Percentiles rank a stretch among this genome's conserved stretches.
These are phyloP conservation scores for Globisporangium polare DNA, from an alignment of 352 stramenopile species.

Conservation along the genomic window DNA sequence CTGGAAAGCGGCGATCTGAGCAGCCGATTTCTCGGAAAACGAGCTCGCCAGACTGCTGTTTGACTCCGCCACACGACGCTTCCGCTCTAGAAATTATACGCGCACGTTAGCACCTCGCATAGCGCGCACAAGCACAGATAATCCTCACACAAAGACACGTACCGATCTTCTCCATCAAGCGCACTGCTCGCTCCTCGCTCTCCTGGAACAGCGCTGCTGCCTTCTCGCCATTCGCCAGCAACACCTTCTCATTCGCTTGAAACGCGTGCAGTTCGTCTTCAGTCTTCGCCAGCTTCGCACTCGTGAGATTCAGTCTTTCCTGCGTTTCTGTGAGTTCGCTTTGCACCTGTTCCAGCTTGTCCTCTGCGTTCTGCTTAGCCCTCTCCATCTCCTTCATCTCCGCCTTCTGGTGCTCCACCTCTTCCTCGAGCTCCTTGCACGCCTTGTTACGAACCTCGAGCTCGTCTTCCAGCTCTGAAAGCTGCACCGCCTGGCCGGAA, in stretches of 20 bases:
- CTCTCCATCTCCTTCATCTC: constrained; percentile 40
- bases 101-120: neutral
- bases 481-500: constrained; percentile 61
- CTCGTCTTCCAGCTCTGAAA: constrained; percentile 80
- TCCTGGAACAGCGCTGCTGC: constrained; percentile 53
- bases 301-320: constrained; percentile 29
- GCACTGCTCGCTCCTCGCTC: constrained; percentile 42
- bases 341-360: constrained; percentile 34
- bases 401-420: constrained; percentile 41
- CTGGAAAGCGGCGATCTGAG: constrained; percentile 45
- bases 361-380: constrained; percentile 41
- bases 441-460: constrained; percentile 53
- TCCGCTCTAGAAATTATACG: constrained; percentile 30
- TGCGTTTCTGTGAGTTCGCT: constrained; percentile 30
- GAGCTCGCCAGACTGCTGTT: constrained; percentile 45
- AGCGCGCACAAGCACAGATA: neutral
- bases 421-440: constrained; percentile 75
- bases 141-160: constrained; percentile 3
- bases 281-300: constrained; percentile 21
- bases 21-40: constrained; percentile 40
- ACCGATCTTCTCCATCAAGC: constrained; percentile 57
- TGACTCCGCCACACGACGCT: constrained; percentile 33
- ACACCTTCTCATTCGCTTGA: constrained; percentile 46
- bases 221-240: constrained; percentile 48
- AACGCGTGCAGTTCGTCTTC: constrained; percentile 36